Percentiles rank a stretch among this genome's conserved stretches.
Conservation (phyloP, 352 stramenopile species). For the Globisporangium apiculatum region DNA sequence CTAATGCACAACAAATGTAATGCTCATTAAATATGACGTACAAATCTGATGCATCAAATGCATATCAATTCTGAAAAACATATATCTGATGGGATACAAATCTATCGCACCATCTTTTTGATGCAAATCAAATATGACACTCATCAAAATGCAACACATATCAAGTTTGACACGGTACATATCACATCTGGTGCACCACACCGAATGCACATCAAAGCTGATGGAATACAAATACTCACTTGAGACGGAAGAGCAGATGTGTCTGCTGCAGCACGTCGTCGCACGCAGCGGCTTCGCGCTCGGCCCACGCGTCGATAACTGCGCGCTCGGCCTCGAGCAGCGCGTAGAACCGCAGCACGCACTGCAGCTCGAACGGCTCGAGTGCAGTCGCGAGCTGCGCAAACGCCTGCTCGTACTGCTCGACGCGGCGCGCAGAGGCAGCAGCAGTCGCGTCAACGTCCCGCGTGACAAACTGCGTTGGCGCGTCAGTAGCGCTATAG, state of each 20-base stretch:
- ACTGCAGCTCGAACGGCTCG: conserved; percentile 21
- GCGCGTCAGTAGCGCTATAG: neutral
- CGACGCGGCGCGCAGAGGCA: neutral
- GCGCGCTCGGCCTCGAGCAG: conserved; percentile 39
- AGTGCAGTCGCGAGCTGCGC: conserved; percentile 22
- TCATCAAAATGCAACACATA: too few species aligned
- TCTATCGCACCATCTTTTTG: too few species aligned
- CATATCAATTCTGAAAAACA: too few species aligned
- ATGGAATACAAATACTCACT: conserved; percentile 15
- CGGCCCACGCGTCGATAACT: conserved; percentile 29
- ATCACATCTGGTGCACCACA: neutral
- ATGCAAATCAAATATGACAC: too few species aligned
- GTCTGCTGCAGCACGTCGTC: conserved; percentile 22
- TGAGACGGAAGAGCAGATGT: conserved; percentile 39
- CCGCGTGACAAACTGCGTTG: neutral
- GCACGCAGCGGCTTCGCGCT: conserved; percentile 19
- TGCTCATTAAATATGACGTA: too few species aligned
- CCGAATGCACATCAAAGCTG: neutral
- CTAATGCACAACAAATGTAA: too few species aligned
- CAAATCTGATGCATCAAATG: too few species aligned
- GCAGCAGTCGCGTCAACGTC: neutral
- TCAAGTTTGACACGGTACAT: neutral
- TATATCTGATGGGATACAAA: too few species aligned
- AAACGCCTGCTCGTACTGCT: conserved; percentile 20
- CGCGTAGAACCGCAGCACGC: conserved; percentile 35